phyloP scores from a whole-genome alignment of 495 filamentous ascomycete species.

The Tuber aestivum region DNA sequence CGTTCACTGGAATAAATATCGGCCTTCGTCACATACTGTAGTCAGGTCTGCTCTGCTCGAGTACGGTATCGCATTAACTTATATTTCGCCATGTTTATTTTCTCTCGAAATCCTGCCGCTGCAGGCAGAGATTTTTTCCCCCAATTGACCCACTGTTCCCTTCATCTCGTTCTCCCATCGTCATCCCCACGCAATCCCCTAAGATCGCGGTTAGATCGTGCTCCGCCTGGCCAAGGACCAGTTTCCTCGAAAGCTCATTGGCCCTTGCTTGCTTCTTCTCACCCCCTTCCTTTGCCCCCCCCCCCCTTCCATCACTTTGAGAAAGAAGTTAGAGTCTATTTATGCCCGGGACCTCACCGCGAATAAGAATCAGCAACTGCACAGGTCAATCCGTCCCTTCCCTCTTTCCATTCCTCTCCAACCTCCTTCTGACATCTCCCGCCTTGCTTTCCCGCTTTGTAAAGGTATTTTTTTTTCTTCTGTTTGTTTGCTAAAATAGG shows the following conservation, averaged over 20 bases:
- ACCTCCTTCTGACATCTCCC: not conserved
- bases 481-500: conserved; percentile 7
- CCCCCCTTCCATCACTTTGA: not conserved
- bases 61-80: no score
- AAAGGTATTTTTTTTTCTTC: not conserved
- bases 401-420: not conserved
- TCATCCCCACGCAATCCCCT: conserved; percentile 33
- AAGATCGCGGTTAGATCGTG: conserved; percentile 37
- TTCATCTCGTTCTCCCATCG: conserved; percentile 11
- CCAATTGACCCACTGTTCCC: conserved; percentile 3
- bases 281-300: conserved; percentile 20
- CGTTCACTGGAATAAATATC: not conserved
- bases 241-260: conserved; percentile 18
- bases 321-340: not conserved
- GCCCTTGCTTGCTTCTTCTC: conserved; percentile 32
- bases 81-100: not conserved
- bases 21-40: conserved; percentile 13
- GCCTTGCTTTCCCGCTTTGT: not conserved
- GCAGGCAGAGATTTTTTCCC: not conserved
- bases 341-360: conserved; percentile 1
- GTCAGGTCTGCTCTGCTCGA: not conserved
- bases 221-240: conserved; percentile 20
- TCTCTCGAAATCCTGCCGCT: not conserved
- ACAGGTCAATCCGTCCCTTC: not conserved
- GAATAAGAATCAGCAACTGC: not conserved